Evolutionary conservation across 768 basidiomycete genomes (phyloP), one percentile per base, ranked within the genome.

Genomic region (Suillus bovinus): DNA sequence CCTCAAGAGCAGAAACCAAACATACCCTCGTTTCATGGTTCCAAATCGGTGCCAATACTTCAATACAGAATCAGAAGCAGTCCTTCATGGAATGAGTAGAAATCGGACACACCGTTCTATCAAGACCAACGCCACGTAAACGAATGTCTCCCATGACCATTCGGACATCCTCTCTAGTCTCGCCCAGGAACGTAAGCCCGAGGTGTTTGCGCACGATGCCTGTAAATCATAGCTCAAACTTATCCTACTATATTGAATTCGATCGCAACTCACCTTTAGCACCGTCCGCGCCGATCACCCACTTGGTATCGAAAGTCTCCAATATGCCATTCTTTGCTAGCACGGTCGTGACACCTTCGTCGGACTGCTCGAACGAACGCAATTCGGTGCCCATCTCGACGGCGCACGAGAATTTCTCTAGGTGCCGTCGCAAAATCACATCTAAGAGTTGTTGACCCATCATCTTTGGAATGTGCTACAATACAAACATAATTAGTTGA

Each of bases 11-110:
- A 42, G 20, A 42, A 20, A 42, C 7, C 20, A 8, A 9, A 42
- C 36, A 16, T 24, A 44, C 42, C 42, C 42, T 29, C 6, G 17
- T 14, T 22, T 20, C 20, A 13, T 66, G 42, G 78, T 77, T 1
- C 82, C 80, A 80, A 81, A 82, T 70, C 79, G 79, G 63, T 82
- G 62, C 62, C 58, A 63, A 41, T 60, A 17, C 62, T 53, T 53
- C 2, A 7, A 34, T 6, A 53, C 13, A 4, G 20, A 5, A 53
- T 53, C 20, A 53, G 20, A 11, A 62, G 16, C 4, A 5, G 5
- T 17, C 11, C n/a, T 17, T 16, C 8, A 57, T 13, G 11, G 44
- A 49, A 10, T 1, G 10, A 59, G 17, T n/a, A 38, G 10, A 9
- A 22, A 29, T n/a, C 10, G n/a, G 16, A 39, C 77, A 39, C 58